These are phyloP conservation scores for Panellus pusillus DNA, from an alignment of 768 basidiomycete species.

Conservation along the genomic window DNA sequence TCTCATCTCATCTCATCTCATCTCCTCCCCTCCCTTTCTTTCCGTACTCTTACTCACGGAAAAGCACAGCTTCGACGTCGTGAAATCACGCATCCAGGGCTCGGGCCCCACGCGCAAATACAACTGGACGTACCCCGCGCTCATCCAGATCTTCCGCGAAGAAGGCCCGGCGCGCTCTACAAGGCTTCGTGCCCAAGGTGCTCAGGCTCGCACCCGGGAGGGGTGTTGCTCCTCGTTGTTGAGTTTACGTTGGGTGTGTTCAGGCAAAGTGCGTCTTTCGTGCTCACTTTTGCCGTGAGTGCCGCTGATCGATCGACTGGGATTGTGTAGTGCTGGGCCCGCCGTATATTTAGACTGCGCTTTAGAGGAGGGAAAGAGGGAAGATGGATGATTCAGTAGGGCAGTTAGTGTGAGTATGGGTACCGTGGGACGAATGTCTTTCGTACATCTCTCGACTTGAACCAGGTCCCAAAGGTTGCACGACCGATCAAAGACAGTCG, in stretches of 20 bases:
- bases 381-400: no score
- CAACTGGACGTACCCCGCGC: constrained; percentile 93
- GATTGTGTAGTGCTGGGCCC: constrained; percentile 45
- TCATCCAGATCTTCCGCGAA: constrained; percentile 79
- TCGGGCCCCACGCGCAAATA: constrained; percentile 81
- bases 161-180: constrained; percentile 85
- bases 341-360: constrained; percentile 43
- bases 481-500: no score
- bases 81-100: constrained; percentile 95
- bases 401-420: no score
- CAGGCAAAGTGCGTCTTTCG: constrained; percentile 52
- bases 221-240: constrained; percentile 91
- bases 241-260: constrained; percentile 81
- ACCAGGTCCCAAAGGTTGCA: no score
- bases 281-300: neutral
- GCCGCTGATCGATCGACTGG: neutral
- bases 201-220: constrained; percentile 94
- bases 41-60: no score
- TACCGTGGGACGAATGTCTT: no score
- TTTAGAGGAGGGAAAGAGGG: no score
- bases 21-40: no score
- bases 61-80: constrained; percentile 48
- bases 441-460: no score
- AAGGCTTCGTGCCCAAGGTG: constrained; percentile 95
- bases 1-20: neutral